Conservation (phyloP, 1,284 basidiomycete species). For the Melampsora americana region DNA sequence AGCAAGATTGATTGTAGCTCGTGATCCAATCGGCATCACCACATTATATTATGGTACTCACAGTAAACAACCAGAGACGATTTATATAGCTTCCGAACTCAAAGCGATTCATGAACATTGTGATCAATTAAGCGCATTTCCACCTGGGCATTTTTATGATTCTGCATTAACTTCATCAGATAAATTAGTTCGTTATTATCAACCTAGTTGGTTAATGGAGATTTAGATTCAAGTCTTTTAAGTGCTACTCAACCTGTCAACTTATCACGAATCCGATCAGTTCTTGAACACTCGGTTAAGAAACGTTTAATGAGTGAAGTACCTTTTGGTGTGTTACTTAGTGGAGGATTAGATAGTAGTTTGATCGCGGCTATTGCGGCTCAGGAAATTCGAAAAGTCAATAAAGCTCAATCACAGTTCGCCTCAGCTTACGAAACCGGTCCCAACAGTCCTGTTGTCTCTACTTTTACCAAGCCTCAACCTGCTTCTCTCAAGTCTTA, state of each 20-base stretch:
- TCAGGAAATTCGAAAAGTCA: slow-evolving; percentile 89
- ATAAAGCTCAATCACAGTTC: slow-evolving; percentile 65
- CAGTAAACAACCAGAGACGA: slow-evolving; percentile 75
- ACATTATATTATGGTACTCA: slow-evolving; percentile 95
- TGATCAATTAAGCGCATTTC: slow-evolving; percentile 91
- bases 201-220: slow-evolving; percentile 81
- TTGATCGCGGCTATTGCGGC: slow-evolving; percentile 96
- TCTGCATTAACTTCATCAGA: slow-evolving; percentile 67
- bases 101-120: slow-evolving; percentile 90
- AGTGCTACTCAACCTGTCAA: slow-evolving; percentile 69
- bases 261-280: slow-evolving; percentile 69
- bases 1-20: slow-evolving; percentile 84
- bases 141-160: slow-evolving; percentile 84
- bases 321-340: slow-evolving; percentile 93
- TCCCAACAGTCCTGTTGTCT: slow-evolving; percentile 34
- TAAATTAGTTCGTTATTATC: slow-evolving; percentile 75
- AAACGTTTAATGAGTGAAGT: slow-evolving; percentile 99
- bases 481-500: slow-evolving; percentile 2
- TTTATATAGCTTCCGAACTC: slow-evolving; percentile 94
- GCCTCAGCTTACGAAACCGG: slow-evolving; percentile 6
- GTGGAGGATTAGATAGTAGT: slow-evolving; percentile 92
- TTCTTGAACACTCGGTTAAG: slow-evolving; percentile 84
- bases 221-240: slow-evolving; percentile 61
- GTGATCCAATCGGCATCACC: slow-evolving; percentile 97
- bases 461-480: too few relatives aligned